phyloP scores from a whole-genome alignment of 2,329 filamentous ascomycete genomes.

The Malbranchea cinnamomea region DNA sequence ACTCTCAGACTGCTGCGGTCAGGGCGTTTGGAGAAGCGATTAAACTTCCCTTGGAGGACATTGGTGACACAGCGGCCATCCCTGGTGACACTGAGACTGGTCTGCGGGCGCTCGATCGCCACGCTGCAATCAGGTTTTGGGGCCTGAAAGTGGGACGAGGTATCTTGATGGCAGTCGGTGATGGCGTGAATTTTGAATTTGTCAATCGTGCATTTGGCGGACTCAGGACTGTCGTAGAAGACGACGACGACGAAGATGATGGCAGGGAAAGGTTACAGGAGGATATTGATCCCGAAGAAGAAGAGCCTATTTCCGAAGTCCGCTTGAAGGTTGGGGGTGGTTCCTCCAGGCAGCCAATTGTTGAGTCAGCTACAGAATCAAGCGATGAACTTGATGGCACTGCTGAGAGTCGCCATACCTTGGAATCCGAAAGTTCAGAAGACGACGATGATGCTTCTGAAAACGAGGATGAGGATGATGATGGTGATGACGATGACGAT shows the following conservation, averaged over 20 bases:
- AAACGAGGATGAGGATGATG: slow-evolving; percentile 6
- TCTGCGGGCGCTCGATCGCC: slow-evolving; percentile 20
- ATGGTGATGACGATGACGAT: slow-evolving; percentile 13
- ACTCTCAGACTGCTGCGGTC: slow-evolving; percentile 40
- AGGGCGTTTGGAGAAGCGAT: slow-evolving; percentile 41
- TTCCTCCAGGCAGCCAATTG: background rate
- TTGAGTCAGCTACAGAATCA: slow-evolving; percentile 1
- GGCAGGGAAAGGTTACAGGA: slow-evolving; percentile 33
- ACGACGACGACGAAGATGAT: slow-evolving; percentile 20
- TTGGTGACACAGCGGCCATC: slow-evolving; percentile 26
- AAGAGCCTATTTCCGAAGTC: slow-evolving; percentile 27
- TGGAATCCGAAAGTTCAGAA: slow-evolving; percentile 15
- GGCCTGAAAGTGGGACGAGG: slow-evolving; percentile 44
- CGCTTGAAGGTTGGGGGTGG: slow-evolving; percentile 12
- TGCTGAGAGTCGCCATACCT: no score
- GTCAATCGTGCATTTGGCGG: slow-evolving; percentile 49
- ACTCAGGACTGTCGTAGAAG: slow-evolving; percentile 30
- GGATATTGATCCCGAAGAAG: slow-evolving; percentile 32
- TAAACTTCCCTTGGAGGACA: slow-evolving; percentile 36
- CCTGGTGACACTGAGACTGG: slow-evolving; percentile 12
- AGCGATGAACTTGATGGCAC: no score
- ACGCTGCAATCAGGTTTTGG: slow-evolving; percentile 37
- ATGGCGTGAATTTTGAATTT: slow-evolving; percentile 40
- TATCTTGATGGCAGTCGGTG: slow-evolving; percentile 41
- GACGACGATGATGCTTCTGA: slow-evolving; percentile 9